Evolutionary conservation across 306 rosid genomes (phyloP).

Genomic region (Lathyrus aphaca): DNA sequence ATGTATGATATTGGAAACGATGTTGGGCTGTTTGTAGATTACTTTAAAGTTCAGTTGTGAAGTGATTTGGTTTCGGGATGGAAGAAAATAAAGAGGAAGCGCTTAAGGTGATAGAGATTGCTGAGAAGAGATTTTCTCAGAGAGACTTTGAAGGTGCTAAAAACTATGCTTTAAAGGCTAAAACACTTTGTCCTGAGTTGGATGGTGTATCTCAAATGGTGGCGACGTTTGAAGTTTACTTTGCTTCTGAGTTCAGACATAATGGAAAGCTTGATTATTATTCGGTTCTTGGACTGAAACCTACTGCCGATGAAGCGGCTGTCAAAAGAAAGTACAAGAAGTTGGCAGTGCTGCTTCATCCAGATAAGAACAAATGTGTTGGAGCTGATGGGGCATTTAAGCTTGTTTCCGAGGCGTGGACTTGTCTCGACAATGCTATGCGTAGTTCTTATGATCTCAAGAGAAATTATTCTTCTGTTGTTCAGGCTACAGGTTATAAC

Average conservation of each 20-base stretch:
- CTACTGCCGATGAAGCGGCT: constrained; percentile 76
- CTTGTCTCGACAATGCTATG: constrained; percentile 48
- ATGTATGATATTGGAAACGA: constrained; percentile 21
- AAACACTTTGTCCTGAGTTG: constrained; percentile 68
- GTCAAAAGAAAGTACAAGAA: constrained; percentile 85
- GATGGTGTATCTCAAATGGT: constrained; percentile 93
- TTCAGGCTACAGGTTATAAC: constrained; percentile 39
- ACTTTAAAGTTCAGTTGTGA: constrained; percentile 43
- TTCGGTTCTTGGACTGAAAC: constrained; percentile 84
- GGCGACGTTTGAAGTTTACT: constrained; percentile 85
- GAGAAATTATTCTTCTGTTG: constrained; percentile 68
- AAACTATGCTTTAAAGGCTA: constrained; percentile 77
- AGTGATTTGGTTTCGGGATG: constrained; percentile 56
- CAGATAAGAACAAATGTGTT: constrained; percentile 91
- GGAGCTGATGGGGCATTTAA: constrained; percentile 99
- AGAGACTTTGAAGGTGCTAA: constrained; percentile 73
- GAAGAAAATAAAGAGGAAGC: constrained; percentile 85
- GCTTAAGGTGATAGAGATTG: constrained; percentile 69
- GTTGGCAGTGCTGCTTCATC: constrained; percentile 95
- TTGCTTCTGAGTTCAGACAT: constrained; percentile 69
- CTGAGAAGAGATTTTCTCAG: constrained; percentile 78
- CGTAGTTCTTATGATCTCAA: constrained; percentile 73
- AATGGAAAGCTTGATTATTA: constrained; percentile 86
- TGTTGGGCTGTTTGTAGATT: constrained; percentile 54
- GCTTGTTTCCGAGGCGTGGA: constrained; percentile 96